Evolutionary conservation across 352 stramenopile genomes (phyloP).

Genomic region (Globisporangium irregulare): DNA sequence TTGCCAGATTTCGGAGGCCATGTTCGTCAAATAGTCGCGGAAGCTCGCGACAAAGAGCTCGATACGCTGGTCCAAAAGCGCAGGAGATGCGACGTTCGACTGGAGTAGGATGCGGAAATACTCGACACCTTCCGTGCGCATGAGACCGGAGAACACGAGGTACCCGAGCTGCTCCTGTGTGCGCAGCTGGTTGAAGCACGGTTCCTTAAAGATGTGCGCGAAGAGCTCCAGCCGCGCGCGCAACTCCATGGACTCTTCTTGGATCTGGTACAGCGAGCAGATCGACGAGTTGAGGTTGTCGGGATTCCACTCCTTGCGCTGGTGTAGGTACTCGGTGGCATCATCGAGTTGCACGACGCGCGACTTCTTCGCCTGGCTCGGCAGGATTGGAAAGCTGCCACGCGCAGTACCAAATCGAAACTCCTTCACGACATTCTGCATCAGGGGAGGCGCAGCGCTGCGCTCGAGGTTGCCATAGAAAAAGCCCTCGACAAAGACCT

Average conservation of each 20-base stretch:
- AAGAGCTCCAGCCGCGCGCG: constrained; percentile 51
- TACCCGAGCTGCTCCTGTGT: constrained; percentile 74
- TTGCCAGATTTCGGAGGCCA: constrained; percentile 28
- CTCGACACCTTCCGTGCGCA: constrained; percentile 40
- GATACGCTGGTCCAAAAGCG: constrained; percentile 65
- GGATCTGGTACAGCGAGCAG: constrained; percentile 52
- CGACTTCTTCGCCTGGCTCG: constrained; percentile 42
- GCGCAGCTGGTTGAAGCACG: constrained; percentile 58
- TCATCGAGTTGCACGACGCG: constrained; percentile 58
- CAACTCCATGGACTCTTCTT: constrained; percentile 31
- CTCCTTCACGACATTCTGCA: constrained; percentile 41
- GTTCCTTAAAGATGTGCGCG: constrained; percentile 54
- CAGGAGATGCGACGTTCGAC: constrained; percentile 63
- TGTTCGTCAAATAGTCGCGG: constrained; percentile 27
- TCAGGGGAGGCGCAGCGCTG: constrained; percentile 23
- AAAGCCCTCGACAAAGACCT: constrained; percentile 69
- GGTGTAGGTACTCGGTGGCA: constrained; percentile 46
- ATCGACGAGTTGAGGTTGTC: constrained; percentile 61
- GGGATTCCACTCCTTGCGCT: constrained; percentile 54
- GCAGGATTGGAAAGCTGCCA: constrained; percentile 39
- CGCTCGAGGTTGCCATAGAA: constrained; percentile 70
- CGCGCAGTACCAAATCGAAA: constrained; percentile 31
- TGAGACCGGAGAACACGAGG: constrained; percentile 58
- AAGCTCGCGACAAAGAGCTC: constrained; percentile 57
- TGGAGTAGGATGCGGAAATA: constrained; percentile 79